A percentile compares a stretch with the other conserved stretches of the same genome.
These are phyloP conservation scores for Glycyrrhiza uralensis DNA, from an alignment of 306 rosid genomes.

Conservation along the genomic window DNA sequence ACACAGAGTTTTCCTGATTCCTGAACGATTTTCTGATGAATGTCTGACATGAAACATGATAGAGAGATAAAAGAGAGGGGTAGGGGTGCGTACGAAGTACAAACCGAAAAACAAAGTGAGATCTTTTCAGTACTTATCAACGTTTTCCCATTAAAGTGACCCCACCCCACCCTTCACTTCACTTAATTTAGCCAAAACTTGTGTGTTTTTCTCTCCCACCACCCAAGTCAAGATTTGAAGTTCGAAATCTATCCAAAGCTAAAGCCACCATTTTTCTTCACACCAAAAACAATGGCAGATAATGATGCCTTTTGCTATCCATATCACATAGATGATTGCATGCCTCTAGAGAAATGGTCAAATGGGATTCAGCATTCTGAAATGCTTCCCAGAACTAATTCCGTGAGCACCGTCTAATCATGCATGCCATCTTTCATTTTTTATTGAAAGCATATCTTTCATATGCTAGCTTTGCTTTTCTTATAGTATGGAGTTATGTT, in stretches of 20 bases:
- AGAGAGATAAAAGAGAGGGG: slow-evolving; percentile 23
- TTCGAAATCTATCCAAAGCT: no score
- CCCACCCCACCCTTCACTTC: slow-evolving; percentile 41
- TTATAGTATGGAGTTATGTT: not conserved
- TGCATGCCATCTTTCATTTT: slow-evolving; percentile 4
- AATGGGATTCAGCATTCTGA: slow-evolving; percentile 42
- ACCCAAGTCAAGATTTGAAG: slow-evolving; percentile 17
- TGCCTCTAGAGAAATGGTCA: slow-evolving; percentile 37
- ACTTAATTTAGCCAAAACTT: slow-evolving; percentile 28
- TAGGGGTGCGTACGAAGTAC: slow-evolving; percentile 28
- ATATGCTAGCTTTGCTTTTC: not conserved
- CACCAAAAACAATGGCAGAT: slow-evolving; percentile 38
- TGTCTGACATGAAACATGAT: slow-evolving; percentile 61
- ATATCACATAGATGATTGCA: slow-evolving; percentile 52
- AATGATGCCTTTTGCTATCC: slow-evolving; percentile 61
- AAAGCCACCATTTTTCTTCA: no score
- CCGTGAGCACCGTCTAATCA: slow-evolving; percentile 40
- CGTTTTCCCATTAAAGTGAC: slow-evolving; percentile 31
- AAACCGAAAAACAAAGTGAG: slow-evolving; percentile 40
- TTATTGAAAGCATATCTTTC: not conserved
- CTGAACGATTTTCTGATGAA: slow-evolving; percentile 81
- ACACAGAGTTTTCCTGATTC: slow-evolving; percentile 69
- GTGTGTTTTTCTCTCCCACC: not conserved
- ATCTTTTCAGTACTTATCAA: slow-evolving; percentile 68
- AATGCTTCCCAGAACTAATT: slow-evolving; percentile 40